phyloP scores from a whole-genome alignment of 192 early-diverging fungal species.

The Podila epigama region DNA sequence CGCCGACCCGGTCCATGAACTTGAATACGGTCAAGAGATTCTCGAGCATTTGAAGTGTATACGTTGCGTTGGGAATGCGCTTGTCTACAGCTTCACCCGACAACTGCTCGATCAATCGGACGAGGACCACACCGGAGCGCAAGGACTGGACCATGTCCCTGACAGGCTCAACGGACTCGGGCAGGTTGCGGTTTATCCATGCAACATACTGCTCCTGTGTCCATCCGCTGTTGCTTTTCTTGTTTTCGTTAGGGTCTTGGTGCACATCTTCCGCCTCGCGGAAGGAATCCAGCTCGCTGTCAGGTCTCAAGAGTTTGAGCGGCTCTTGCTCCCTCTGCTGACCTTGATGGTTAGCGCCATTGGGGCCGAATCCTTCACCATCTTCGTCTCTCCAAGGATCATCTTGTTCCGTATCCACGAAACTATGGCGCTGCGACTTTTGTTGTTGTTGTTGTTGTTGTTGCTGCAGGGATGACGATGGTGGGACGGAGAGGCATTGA shows the following conservation, averaged over 20 bases:
- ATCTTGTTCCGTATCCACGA: constrained; percentile 29
- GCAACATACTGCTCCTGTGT: constrained; percentile 51
- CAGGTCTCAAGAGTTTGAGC: constrained; percentile 20
- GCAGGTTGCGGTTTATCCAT: constrained; percentile 58
- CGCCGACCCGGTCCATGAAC: constrained; percentile 63
- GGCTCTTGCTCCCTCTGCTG: constrained; percentile 2
- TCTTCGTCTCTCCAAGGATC: constrained; percentile 51
- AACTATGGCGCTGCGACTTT: constrained; percentile 38
- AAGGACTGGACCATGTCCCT: constrained; percentile 55
- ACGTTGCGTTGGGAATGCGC: constrained; percentile 54
- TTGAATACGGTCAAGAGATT: constrained; percentile 62
- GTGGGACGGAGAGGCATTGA: neutral
- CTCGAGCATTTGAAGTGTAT: constrained; percentile 61
- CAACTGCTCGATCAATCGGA: constrained; percentile 54
- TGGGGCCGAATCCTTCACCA: constrained; percentile 28
- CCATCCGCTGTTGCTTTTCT: constrained; percentile 5
- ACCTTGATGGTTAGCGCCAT: neutral
- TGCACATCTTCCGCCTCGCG: neutral
- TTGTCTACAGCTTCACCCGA: constrained; percentile 56
- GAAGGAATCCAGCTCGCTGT: constrained; percentile 35
- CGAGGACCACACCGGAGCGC: constrained; percentile 56
- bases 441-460: constrained; percentile 2
- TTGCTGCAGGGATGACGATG: too few relatives aligned
- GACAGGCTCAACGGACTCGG: constrained; percentile 38
- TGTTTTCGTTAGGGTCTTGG: neutral